A percentile compares a stretch with the other conserved stretches of the same genome.
Evolutionary conservation across 2,329 filamentous ascomycete species (phyloP).

Genomic region (Calonectria hawksworthii): DNA sequence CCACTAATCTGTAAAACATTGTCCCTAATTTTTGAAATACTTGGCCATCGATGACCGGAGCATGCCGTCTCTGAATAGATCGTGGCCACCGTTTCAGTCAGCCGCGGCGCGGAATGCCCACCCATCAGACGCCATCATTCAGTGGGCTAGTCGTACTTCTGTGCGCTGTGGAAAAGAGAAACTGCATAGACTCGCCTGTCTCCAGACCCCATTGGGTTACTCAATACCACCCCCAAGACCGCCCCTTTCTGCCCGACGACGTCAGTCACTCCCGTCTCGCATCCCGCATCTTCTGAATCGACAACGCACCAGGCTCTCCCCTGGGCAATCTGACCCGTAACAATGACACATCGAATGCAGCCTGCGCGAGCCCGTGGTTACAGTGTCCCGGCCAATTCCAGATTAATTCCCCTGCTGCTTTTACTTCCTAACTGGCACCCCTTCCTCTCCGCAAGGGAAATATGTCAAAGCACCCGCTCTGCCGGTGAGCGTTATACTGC

Average conservation of each 20-base stretch:
- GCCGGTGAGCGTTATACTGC: not conserved
- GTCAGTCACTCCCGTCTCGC: not conserved
- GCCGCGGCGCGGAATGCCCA: not conserved
- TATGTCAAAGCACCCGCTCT: not conserved
- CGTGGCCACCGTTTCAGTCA: not conserved
- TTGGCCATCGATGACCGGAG: slow-evolving; percentile 11
- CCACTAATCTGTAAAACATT: not conserved
- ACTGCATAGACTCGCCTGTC: not conserved
- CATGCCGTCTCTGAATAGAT: not conserved
- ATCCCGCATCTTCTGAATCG: not conserved
- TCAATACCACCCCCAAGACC: not conserved
- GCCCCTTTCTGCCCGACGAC: not conserved
- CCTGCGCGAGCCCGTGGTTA: not conserved
- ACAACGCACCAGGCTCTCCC: slow-evolving; percentile 1
- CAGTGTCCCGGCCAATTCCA: not conserved
- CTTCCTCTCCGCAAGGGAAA: slow-evolving; percentile 4
- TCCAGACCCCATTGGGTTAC: not conserved
- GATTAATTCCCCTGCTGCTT: not conserved
- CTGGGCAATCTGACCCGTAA: not conserved
- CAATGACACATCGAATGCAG: slow-evolving; percentile 5
- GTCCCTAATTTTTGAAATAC: not conserved
- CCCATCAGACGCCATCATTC: not conserved
- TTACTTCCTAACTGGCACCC: not conserved
- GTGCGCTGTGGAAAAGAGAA: not conserved
- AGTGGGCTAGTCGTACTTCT: not conserved